These are phyloP conservation scores for Pisolithus marmoratus DNA, from an alignment of 768 basidiomycete genomes.

Conservation along the genomic window DNA sequence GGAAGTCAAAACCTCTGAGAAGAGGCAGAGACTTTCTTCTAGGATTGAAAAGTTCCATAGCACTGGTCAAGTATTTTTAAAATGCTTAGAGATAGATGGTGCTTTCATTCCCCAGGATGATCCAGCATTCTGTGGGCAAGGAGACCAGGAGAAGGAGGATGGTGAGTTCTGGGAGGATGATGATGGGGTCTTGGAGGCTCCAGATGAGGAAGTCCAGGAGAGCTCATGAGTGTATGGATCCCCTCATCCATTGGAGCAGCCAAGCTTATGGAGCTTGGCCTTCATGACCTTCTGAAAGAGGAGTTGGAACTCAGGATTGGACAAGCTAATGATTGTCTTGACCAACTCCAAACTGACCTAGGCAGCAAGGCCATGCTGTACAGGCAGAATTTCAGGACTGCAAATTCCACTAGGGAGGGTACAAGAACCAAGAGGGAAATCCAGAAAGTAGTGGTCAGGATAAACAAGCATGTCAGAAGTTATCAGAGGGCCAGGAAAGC, in stretches of 20 bases:
- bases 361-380: constrained; percentile 4
- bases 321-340: constrained; percentile 3
- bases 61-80: not conserved
- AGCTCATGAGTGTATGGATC: constrained; percentile 3
- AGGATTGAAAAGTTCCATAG: not conserved
- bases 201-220: not conserved
- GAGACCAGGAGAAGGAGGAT: not conserved
- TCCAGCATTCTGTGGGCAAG: not conserved
- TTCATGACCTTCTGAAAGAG: not conserved
- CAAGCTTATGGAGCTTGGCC: not conserved
- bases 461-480: not conserved
- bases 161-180: not conserved
- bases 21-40: not conserved
- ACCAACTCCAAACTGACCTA: not conserved
- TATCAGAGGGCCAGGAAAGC: not conserved
- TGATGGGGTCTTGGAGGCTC: not conserved
- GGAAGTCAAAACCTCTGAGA: not conserved
- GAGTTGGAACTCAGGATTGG: constrained; percentile 1
- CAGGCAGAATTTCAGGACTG: not conserved
- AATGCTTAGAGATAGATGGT: not conserved
- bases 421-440: constrained; percentile 2
- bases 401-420: not conserved
- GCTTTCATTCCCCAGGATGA: not conserved
- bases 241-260: not conserved
- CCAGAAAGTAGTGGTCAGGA: not conserved